A percentile compares a stretch with the other conserved stretches of the same genome.
phyloP scores from a whole-genome alignment of 805 yeast species.

The Cyberlindnera mycetangii region DNA sequence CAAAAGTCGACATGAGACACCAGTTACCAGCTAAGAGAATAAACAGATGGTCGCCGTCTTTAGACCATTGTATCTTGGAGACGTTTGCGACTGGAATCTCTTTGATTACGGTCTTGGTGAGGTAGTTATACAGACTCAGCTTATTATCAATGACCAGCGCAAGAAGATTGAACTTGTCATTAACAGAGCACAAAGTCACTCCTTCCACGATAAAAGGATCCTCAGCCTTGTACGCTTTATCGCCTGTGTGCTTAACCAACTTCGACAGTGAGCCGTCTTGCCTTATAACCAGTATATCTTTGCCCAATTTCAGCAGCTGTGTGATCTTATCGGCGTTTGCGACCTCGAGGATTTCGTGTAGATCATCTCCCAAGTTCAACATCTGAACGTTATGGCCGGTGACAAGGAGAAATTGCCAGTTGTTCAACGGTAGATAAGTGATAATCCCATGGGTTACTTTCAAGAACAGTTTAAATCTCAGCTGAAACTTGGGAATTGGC shows the following conservation, averaged over 20 bases:
- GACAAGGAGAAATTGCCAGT: constrained; percentile 17
- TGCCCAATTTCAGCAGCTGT: background rate
- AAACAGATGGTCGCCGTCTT: constrained; percentile 15
- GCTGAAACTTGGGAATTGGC: constrained; percentile 22
- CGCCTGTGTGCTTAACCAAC: background rate
- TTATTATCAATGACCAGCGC: constrained; percentile 2
- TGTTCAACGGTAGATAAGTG: constrained; percentile 21
- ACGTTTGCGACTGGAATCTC: background rate
- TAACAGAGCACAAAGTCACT: constrained; percentile 10
- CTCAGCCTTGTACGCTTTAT: background rate
- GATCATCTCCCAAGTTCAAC: constrained; percentile 17
- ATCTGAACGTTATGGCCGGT: constrained; percentile 20
- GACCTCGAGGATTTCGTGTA: constrained; percentile 10
- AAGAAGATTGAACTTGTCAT: constrained; percentile 8
- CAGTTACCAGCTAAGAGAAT: constrained; percentile 23
- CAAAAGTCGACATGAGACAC: constrained; percentile 29
- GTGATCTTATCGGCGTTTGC: constrained; percentile 1
- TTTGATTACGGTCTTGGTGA: constrained; percentile 6
- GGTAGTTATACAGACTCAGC: constrained; percentile 11
- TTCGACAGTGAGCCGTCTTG: constrained; percentile 7
- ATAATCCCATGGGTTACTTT: constrained; percentile 25
- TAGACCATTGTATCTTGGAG: constrained; percentile 16
- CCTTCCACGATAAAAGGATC: constrained; percentile 1
- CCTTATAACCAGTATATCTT: constrained; percentile 6
- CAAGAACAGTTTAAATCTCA: constrained; percentile 28